A percentile compares a stretch with the other conserved stretches of the same genome.
Evolutionary conservation across 192 early-diverging fungal species (phyloP).

Genomic region (Coemansia sp.): DNA sequence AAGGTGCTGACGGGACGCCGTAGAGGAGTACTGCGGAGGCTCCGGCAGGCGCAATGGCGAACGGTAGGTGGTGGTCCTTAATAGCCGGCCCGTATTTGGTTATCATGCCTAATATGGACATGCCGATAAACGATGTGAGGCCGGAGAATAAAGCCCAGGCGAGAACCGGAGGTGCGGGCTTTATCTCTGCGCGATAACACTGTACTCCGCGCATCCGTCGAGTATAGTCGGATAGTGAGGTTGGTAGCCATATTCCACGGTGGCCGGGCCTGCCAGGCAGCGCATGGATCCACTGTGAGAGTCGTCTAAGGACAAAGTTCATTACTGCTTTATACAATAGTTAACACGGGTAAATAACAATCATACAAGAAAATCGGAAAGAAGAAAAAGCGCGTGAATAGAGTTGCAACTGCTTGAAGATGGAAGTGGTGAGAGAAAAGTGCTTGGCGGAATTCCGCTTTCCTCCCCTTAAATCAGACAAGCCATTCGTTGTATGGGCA

Average conservation of each 20-base stretch:
- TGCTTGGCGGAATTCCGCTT: not conserved
- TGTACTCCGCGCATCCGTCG: conserved; percentile 45
- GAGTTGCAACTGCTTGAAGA: not conserved
- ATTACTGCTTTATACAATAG: not conserved
- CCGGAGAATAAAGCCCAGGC: conserved; percentile 39
- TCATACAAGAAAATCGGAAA: not conserved
- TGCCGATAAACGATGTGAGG: conserved; percentile 37
- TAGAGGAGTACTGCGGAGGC: conserved; percentile 48
- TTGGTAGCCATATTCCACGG: conserved; percentile 33
- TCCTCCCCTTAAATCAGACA: not conserved
- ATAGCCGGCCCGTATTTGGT: conserved; percentile 46
- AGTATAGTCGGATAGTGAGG: conserved; percentile 19
- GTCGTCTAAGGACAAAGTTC: conserved; percentile 24
- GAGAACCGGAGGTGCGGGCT: conserved; percentile 29
- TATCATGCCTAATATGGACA: conserved; percentile 28
- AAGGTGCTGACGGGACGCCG: conserved; percentile 36
- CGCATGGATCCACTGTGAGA: conserved; percentile 32
- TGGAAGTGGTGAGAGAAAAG: not conserved
- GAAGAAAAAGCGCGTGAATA: not conserved
- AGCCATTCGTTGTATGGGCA: not conserved
- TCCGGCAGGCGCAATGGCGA: conserved; percentile 45
- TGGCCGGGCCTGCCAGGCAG: conserved; percentile 34
- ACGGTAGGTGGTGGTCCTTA: conserved; percentile 40
- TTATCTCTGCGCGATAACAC: conserved; percentile 19
- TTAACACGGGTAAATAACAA: not conserved